These are phyloP conservation scores for Punica granatum DNA, from an alignment of 345 rosid genomes.

Conservation along the genomic window DNA sequence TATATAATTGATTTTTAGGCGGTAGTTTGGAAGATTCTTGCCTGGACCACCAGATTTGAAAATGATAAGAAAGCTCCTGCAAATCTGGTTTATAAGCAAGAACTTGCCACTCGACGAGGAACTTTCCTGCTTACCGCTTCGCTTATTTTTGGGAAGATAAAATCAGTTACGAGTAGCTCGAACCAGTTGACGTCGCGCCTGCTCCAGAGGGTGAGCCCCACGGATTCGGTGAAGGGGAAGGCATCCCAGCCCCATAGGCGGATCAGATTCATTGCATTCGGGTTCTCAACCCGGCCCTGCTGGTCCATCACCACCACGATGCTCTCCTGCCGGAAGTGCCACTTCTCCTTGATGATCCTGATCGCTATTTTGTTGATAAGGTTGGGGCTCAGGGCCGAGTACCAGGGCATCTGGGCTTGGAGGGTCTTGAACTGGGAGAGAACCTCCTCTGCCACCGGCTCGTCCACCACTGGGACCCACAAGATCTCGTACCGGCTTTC, in stretches of 20 bases:
- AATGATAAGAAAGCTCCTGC: too few species aligned
- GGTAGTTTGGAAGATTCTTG: background rate
- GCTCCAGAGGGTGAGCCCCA: conserved; percentile 15
- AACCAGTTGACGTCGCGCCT: conserved; percentile 10
- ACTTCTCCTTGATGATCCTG: conserved; percentile 17
- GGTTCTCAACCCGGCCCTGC: conserved; percentile 13
- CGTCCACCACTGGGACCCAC: conserved; percentile 21
- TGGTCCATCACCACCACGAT: conserved; percentile 14
- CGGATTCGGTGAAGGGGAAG: conserved; percentile 17
- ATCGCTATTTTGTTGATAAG: conserved; percentile 14
- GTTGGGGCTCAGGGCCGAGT: conserved; percentile 5
- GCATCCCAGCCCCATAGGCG: conserved; percentile 16
- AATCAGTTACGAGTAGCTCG: conserved; percentile 9
- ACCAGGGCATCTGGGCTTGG: conserved; percentile 22
- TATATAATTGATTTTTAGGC: background rate
- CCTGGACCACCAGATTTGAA: background rate
- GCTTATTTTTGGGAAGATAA: conserved; percentile 5
- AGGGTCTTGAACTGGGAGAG: conserved; percentile 10
- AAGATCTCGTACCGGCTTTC: conserved; percentile 20
- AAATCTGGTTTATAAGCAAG: too few species aligned
- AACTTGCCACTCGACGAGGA: too few species aligned
- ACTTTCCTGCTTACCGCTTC: conserved; percentile 2
- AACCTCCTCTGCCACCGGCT: background rate
- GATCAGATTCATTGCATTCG: conserved; percentile 20
- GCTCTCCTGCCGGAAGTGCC: conserved; percentile 16